Evolutionary conservation across 225 moss, liverwort and hornwort species (phyloP).

Genomic region (Ulota crispa): DNA sequence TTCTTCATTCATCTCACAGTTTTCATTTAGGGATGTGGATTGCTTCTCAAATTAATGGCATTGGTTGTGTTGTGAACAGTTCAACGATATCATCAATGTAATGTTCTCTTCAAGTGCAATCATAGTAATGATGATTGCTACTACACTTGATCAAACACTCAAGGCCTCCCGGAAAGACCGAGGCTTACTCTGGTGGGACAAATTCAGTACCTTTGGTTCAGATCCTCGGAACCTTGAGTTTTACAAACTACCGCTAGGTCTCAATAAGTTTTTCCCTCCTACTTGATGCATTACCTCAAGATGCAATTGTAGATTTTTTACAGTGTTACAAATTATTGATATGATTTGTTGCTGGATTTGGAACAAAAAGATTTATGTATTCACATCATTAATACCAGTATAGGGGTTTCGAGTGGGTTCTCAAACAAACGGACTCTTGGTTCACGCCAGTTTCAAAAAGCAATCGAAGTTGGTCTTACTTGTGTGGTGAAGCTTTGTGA

Average conservation of each 20-base stretch:
- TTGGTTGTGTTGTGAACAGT: constrained; percentile 48
- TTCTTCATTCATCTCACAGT: neutral
- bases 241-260: constrained; percentile 74
- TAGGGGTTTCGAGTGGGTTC: neutral
- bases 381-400: neutral
- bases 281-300: constrained; percentile 34
- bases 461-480: neutral
- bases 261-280: constrained; percentile 89
- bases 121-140: constrained; percentile 69
- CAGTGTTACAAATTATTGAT: constrained; percentile 10
- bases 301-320: neutral
- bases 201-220: constrained; percentile 68
- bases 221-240: constrained; percentile 91
- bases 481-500: neutral
- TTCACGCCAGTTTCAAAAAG: neutral
- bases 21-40: neutral
- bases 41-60: neutral
- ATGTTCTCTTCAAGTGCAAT: constrained; percentile 71
- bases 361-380: neutral
- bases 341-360: constrained; percentile 7
- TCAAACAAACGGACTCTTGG: neutral
- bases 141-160: constrained; percentile 71
- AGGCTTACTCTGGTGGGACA: constrained; percentile 92
- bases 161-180: constrained; percentile 75
- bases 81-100: constrained; percentile 80